These are phyloP conservation scores for Coemansia sp. DNA, from an alignment of 192 early-diverging fungal species.

Conservation along the genomic window DNA sequence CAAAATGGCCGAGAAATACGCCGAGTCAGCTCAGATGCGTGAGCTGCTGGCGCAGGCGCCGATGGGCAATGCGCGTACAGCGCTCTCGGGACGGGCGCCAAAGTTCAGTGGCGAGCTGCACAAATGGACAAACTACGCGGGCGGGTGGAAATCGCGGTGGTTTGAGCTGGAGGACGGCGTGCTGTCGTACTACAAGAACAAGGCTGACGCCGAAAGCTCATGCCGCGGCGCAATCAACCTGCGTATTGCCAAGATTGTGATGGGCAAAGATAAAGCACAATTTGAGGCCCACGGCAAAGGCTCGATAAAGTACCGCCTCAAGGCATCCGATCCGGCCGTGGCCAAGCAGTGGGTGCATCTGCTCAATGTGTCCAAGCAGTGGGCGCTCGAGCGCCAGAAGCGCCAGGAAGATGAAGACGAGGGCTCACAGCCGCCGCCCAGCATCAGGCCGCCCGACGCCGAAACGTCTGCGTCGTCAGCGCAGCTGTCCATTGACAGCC, in stretches of 20 bases:
- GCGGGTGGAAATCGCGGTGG: constrained; percentile 77
- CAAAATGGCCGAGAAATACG: constrained; percentile 47
- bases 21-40: constrained; percentile 52
- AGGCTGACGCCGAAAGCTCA: constrained; percentile 70
- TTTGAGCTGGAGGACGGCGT: constrained; percentile 79
- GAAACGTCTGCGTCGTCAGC: neutral
- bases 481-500: neutral
- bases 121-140: constrained; percentile 88
- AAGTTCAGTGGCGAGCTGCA: constrained; percentile 54
- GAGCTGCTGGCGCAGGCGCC: constrained; percentile 56
- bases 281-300: constrained; percentile 82
- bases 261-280: constrained; percentile 66
- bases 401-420: constrained; percentile 4
- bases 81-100: constrained; percentile 59
- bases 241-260: constrained; percentile 62
- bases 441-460: neutral
- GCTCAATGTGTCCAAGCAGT: constrained; percentile 75
- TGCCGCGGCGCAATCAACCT: constrained; percentile 81
- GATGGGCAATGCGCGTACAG: constrained; percentile 50
- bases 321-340: constrained; percentile 62
- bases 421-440: neutral
- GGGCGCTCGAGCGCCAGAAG: constrained; percentile 53
- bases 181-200: constrained; percentile 80
- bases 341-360: constrained; percentile 83
- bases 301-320: constrained; percentile 67